These are phyloP conservation scores for Dendrocalamus sinicus DNA, from an alignment of 176 grass and related monocot species.

Conservation along the genomic window DNA sequence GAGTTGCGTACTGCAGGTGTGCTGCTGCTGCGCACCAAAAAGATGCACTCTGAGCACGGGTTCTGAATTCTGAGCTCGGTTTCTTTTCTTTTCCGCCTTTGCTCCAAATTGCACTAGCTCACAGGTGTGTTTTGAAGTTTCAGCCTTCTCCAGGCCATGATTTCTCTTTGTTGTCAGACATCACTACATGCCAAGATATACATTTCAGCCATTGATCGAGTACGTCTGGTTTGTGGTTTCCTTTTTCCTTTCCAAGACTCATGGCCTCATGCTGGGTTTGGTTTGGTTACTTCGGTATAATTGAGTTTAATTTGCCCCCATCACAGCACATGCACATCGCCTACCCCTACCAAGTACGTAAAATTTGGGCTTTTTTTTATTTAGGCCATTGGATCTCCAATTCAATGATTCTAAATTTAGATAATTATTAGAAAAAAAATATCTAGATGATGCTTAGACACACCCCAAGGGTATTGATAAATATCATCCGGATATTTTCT, in stretches of 20 bases:
- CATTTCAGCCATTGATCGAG: constrained; percentile 22
- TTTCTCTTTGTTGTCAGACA: not conserved
- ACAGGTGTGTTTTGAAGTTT: not conserved
- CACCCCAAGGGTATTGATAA: too few species aligned
- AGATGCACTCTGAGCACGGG: not conserved
- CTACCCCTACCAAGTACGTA: not conserved
- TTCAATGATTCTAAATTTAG: too few species aligned
- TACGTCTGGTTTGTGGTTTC: not conserved
- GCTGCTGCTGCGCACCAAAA: not conserved
- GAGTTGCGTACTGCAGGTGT: constrained; percentile 26
- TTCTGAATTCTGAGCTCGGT: constrained; percentile 3
- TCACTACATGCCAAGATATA: constrained; percentile 35
- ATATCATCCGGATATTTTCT: too few species aligned
- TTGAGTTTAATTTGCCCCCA: not conserved
- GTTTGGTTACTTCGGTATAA: not conserved
- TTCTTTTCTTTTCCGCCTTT: too few species aligned
- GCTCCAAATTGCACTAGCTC: not conserved
- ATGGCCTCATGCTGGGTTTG: not conserved
- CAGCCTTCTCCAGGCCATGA: constrained; percentile 40
- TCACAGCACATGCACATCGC: too few species aligned
- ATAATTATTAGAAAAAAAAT: too few species aligned
- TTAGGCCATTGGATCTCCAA: too few species aligned
- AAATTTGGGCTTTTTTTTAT: not conserved
- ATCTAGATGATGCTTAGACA: too few species aligned
- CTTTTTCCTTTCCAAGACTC: not conserved